Conservation (phyloP, 2,329 filamentous ascomycete species). For the Colletotrichum graminicola region DNA sequence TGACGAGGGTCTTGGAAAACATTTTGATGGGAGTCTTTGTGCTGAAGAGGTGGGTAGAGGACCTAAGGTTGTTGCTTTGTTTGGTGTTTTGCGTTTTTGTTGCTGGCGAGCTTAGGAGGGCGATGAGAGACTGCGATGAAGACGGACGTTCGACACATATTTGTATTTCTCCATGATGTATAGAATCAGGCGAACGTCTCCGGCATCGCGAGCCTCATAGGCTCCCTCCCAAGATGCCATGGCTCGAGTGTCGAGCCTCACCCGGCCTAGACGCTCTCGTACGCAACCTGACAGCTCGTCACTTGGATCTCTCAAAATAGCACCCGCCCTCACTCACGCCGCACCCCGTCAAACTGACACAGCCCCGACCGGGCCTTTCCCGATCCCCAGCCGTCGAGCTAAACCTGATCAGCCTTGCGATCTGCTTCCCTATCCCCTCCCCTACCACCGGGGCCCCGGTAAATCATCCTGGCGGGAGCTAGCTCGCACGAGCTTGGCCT, state of each 20-base stretch:
- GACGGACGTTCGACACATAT: too few relatives aligned
- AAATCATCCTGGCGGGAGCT: neutral
- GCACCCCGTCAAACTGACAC: slow-evolving; percentile 11
- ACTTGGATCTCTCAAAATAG: slow-evolving; percentile 17
- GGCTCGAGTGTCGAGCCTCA: slow-evolving; percentile 7
- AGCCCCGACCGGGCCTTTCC: neutral
- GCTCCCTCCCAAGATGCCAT: slow-evolving; percentile 1
- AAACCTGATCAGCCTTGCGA: slow-evolving; percentile 22
- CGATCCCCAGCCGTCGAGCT: neutral
- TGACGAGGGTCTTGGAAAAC: slow-evolving; percentile 45
- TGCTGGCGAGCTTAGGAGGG: neutral
- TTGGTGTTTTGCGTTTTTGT: neutral
- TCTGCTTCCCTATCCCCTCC: neutral
- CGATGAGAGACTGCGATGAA: neutral
- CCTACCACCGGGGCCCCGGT: neutral
- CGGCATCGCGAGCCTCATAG: neutral
- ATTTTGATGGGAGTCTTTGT: slow-evolving; percentile 28
- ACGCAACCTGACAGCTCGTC: neutral
- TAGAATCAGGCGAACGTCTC: neutral
- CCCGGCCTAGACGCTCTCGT: neutral
- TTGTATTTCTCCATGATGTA: neutral
- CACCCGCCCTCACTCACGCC: slow-evolving; percentile 1
- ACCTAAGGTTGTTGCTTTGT: neutral
- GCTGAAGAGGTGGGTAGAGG: neutral
- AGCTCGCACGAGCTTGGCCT: neutral